Conservation (phyloP, 2,329 filamentous ascomycete genomes). For the Lojkania enalia region DNA sequence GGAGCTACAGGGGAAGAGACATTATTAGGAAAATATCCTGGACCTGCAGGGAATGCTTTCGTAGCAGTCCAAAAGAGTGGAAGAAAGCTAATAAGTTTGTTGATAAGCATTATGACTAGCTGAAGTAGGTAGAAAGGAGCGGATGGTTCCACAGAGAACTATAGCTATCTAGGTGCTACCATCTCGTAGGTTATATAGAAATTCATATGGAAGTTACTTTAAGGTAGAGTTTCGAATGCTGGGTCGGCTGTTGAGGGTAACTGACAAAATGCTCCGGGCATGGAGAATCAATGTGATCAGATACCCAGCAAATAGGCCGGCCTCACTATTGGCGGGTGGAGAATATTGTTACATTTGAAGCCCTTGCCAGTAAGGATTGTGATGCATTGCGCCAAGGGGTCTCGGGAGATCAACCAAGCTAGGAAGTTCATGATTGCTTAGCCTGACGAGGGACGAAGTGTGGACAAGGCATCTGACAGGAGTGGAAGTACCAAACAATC, state of each 20-base stretch:
- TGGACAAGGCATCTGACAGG: conserved; percentile 30
- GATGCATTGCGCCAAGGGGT: conserved; percentile 11
- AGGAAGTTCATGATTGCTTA: conserved; percentile 25
- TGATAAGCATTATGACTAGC: conserved; percentile 16
- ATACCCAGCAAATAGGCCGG: not conserved
- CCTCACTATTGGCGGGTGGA: conserved; percentile 19
- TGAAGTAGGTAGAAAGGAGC: conserved; percentile 7
- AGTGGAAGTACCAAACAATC: not conserved
- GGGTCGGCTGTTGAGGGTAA: conserved; percentile 6
- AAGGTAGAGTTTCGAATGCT: conserved; percentile 1
- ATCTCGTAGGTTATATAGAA: conserved; percentile 15
- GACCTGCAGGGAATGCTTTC: conserved; percentile 19
- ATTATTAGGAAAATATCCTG: conserved; percentile 28
- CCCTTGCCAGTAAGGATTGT: conserved; percentile 12
- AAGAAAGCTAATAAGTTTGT: conserved; percentile 14
- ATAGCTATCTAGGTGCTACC: not conserved
- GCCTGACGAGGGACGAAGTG: conserved; percentile 11
- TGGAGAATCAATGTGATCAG: conserved; percentile 19
- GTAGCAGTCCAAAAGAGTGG: conserved; percentile 26
- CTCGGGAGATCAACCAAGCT: conserved; percentile 32
- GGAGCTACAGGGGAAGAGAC: conserved; percentile 18
- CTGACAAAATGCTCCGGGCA: not conserved
- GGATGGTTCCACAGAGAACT: conserved; percentile 11
- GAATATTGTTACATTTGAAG: conserved; percentile 26
- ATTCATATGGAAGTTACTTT: conserved; percentile 1